Evolutionary conservation across 106 monocot genomes (phyloP).

Genomic region (Cymbidium sinense): DNA sequence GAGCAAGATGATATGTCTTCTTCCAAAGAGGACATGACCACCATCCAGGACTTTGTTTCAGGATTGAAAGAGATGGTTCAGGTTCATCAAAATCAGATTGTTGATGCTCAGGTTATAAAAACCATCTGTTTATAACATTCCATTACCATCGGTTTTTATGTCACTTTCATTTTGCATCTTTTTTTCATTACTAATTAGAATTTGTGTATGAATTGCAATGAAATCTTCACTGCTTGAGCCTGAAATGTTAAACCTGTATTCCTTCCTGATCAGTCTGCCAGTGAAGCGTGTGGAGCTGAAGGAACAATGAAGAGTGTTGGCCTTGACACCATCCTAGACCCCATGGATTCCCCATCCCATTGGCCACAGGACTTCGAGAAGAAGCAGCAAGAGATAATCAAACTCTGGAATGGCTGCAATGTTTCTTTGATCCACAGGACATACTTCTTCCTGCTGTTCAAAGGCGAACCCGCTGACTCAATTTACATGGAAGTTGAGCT

Average conservation of each 20-base stretch:
- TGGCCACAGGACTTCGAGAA: slow-evolving; percentile 73
- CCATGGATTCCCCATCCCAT: slow-evolving; percentile 47
- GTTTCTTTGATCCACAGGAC: slow-evolving; percentile 83
- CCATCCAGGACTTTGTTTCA: slow-evolving; percentile 48
- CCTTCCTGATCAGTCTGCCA: slow-evolving; percentile 7
- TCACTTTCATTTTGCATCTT: neutral
- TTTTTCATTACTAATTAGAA: neutral
- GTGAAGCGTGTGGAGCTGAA: slow-evolving; percentile 13
- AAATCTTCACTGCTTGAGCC: too few species aligned
- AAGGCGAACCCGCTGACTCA: slow-evolving; percentile 78
- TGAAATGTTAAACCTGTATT: neutral
- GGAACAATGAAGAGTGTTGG: slow-evolving; percentile 35
- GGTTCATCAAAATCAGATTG: slow-evolving; percentile 37
- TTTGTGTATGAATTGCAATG: too few species aligned
- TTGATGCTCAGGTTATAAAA: slow-evolving; percentile 32
- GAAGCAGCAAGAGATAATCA: slow-evolving; percentile 67
- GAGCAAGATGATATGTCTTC: slow-evolving; percentile 12
- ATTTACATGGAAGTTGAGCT: slow-evolving; percentile 99
- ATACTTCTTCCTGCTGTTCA: slow-evolving; percentile 85
- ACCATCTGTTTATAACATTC: neutral
- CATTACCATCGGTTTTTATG: neutral
- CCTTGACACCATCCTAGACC: slow-evolving; percentile 37
- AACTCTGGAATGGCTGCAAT: slow-evolving; percentile 85
- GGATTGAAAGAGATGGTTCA: slow-evolving; percentile 68
- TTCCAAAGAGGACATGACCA: slow-evolving; percentile 36